Evolutionary conservation across 2,329 filamentous ascomycete genomes (phyloP).

Genomic region (Penicillium thymicola): DNA sequence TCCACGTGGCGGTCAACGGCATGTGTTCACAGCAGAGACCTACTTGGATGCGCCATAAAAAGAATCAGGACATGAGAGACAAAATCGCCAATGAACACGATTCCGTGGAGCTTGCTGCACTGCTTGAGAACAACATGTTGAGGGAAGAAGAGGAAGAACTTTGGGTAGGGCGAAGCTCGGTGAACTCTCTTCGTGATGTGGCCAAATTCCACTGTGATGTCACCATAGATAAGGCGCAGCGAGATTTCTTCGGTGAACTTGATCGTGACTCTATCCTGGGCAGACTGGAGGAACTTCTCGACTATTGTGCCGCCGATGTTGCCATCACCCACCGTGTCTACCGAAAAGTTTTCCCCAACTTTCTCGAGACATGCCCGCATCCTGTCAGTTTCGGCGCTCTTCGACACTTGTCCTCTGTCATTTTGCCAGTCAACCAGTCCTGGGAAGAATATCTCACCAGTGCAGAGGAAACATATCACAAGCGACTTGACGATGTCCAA

Average conservation of each 20-base stretch:
- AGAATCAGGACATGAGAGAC: conserved; percentile 79
- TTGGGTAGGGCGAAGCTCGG: conserved; percentile 90
- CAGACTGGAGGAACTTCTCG: conserved; percentile 76
- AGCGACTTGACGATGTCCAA: conserved; percentile 72
- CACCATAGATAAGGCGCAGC: conserved; percentile 81
- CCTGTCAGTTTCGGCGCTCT: conserved; percentile 95
- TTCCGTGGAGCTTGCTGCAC: conserved; percentile 65
- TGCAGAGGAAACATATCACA: conserved; percentile 79
- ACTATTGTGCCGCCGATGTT: conserved; percentile 95
- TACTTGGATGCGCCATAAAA: conserved; percentile 96
- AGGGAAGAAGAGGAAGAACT: conserved; percentile 87
- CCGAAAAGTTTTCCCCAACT: conserved; percentile 86
- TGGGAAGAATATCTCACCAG: conserved; percentile 84
- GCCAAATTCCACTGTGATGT: conserved; percentile 94
- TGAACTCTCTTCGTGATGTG: conserved; percentile 92
- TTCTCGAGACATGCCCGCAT: conserved; percentile 86
- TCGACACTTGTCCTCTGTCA: conserved; percentile 87
- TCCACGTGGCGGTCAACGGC: conserved; percentile 95
- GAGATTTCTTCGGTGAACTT: conserved; percentile 82
- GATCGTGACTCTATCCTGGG: conserved; percentile 66
- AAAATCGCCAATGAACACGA: conserved; percentile 70
- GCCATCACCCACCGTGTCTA: conserved; percentile 92
- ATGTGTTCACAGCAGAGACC: conserved; percentile 97
- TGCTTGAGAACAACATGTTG: conserved; percentile 66
- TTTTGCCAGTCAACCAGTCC: conserved; percentile 80